A percentile compares a stretch with the other conserved stretches of the same genome.
These are phyloP conservation scores for Cryptococcus amylolentus DNA, from an alignment of 1,284 basidiomycete genomes.

Conservation along the genomic window DNA sequence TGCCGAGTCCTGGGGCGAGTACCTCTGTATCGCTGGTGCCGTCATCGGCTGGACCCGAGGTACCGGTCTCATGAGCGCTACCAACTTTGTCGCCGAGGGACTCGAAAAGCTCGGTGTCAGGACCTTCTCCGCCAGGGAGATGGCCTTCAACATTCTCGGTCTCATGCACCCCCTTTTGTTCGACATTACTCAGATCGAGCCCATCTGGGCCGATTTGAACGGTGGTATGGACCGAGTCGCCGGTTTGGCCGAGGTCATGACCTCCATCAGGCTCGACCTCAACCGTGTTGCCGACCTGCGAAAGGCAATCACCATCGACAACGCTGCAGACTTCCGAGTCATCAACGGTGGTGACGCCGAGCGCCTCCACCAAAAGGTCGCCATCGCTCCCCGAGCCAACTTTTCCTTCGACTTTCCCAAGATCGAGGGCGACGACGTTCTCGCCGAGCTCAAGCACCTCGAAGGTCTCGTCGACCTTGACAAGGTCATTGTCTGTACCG, in stretches of 20 bases:
- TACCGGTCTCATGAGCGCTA: slow-evolving; percentile 95
- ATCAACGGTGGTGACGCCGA: slow-evolving; percentile 90
- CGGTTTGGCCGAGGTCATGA: slow-evolving; percentile 87
- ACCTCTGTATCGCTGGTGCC: slow-evolving; percentile 93
- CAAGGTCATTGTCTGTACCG: slow-evolving; percentile 91
- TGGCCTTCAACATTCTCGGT: slow-evolving; percentile 99
- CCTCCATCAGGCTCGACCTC: slow-evolving; percentile 73
- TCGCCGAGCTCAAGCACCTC: slow-evolving; percentile 70
- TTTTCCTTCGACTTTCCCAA: slow-evolving; percentile 92
- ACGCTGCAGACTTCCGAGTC: slow-evolving; percentile 89
- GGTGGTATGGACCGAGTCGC: slow-evolving; percentile 96
- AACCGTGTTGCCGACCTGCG: slow-evolving; percentile 83
- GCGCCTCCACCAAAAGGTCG: slow-evolving; percentile 84
- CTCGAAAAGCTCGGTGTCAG: slow-evolving; percentile 90
- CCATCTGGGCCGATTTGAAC: slow-evolving; percentile 96
- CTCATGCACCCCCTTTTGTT: slow-evolving; percentile 99
- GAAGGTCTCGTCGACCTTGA: slow-evolving; percentile 89
- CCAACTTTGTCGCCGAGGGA: slow-evolving; percentile 91
- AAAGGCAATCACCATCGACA: slow-evolving; percentile 88
- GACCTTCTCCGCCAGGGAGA: slow-evolving; percentile 98
- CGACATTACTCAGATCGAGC: slow-evolving; percentile 99
- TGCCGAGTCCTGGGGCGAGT: slow-evolving; percentile 99
- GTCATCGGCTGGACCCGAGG: slow-evolving; percentile 99
- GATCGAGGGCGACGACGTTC: slow-evolving; percentile 63
- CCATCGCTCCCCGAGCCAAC: slow-evolving; percentile 92